phyloP scores from a whole-genome alignment of 306 rosid genomes.

The Biancaea sappan region DNA sequence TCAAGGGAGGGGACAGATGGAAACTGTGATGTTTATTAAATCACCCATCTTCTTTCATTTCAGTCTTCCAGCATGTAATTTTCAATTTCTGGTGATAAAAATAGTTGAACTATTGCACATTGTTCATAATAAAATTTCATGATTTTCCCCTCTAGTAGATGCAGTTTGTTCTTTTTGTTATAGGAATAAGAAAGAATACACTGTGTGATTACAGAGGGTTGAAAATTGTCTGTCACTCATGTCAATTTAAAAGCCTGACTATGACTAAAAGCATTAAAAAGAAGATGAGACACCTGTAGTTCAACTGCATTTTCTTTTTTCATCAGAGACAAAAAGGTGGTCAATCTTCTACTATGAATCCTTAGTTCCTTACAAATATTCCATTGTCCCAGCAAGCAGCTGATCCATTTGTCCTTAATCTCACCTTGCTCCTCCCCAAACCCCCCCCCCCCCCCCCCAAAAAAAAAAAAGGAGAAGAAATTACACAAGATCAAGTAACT shows the following conservation, averaged over 20 bases:
- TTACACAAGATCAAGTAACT: neutral
- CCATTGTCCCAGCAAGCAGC: neutral
- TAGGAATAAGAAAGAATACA: neutral
- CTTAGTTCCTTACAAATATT: neutral
- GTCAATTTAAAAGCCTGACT: neutral
- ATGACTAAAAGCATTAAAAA: neutral
- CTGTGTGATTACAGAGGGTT: neutral
- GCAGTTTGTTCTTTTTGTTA: neutral
- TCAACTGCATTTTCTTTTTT: neutral
- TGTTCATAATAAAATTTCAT: neutral
- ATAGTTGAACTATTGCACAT: neutral
- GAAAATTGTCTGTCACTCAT: neutral
- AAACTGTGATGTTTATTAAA: neutral
- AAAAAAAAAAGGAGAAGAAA: neutral
- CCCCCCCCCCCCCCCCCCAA: too few relatives aligned
- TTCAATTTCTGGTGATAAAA: neutral
- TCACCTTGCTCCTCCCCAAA: too few relatives aligned
- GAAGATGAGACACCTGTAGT: neutral
- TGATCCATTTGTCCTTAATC: neutral
- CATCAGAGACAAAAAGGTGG: neutral
- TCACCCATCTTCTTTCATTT: neutral
- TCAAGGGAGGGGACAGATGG: neutral
- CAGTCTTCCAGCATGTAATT: neutral
- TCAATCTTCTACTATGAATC: neutral
- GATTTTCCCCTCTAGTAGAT: too few relatives aligned